Conservation (phyloP, 257 asterid species). For the Scutellaria minor region DNA sequence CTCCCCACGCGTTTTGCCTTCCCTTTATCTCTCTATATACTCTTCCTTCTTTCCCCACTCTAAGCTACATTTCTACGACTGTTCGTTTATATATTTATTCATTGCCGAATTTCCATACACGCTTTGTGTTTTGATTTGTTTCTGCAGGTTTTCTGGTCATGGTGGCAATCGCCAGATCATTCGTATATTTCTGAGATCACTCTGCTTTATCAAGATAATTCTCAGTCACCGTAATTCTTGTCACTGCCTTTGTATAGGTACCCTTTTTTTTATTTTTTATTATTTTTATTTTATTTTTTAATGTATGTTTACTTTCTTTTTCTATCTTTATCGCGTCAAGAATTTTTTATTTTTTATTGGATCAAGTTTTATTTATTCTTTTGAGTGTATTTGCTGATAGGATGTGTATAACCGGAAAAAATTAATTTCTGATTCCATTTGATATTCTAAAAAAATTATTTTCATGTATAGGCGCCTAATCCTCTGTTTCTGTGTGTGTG, state of each 20-base stretch:
- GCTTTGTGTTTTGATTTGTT: neutral
- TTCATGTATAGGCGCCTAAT: neutral
- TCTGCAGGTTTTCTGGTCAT: constrained; percentile 7
- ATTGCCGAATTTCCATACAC: neutral
- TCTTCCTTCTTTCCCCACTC: constrained; percentile 10
- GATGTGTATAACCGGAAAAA: neutral
- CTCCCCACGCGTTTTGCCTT: constrained; percentile 13
- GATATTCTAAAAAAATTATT: too few species aligned
- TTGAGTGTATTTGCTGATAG: neutral
- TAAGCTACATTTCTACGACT: neutral
- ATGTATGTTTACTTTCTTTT: constrained; percentile 3
- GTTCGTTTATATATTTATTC: neutral
- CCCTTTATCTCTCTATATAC: neutral
- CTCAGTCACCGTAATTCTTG: constrained; percentile 30
- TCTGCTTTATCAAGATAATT: neutral
- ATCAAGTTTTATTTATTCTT: neutral
- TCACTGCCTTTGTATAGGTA: neutral
- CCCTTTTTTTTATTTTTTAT: neutral
- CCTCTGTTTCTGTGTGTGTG: too few species aligned
- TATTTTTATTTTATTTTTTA: neutral
- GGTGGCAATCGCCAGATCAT: constrained; percentile 20
- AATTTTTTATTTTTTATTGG: neutral
- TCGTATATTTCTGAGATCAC: constrained; percentile 17
- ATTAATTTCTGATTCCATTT: neutral
- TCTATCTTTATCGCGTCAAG: neutral